A percentile compares a stretch with the other conserved stretches of the same genome.
These are phyloP conservation scores for Escovopsis sp. DNA, from an alignment of 2,329 filamentous ascomycete species.

Conservation along the genomic window DNA sequence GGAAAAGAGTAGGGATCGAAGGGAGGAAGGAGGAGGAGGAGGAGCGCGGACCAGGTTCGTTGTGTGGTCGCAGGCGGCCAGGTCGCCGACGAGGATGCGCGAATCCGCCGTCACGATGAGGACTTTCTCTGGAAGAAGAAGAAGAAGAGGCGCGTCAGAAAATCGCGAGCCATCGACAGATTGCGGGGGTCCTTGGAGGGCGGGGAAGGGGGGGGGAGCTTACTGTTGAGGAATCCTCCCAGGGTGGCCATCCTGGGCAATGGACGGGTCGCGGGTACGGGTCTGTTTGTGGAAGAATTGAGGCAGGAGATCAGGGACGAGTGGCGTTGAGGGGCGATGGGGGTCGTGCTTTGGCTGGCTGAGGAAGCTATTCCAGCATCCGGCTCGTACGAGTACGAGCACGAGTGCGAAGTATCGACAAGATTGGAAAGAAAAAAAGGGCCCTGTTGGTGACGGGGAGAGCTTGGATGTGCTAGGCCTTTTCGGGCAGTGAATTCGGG, in stretches of 20 bases:
- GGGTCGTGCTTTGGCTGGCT: neutral
- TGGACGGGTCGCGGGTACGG: conserved; percentile 2
- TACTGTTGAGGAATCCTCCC: conserved; percentile 31
- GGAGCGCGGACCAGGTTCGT: conserved; percentile 58
- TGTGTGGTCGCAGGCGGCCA: conserved; percentile 76
- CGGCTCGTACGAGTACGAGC: no score
- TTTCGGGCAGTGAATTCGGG: conserved; percentile 1
- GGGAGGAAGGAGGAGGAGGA: neutral
- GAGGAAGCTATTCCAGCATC: no score
- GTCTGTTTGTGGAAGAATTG: neutral
- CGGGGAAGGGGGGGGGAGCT: conserved; percentile 6
- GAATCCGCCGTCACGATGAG: conserved; percentile 86
- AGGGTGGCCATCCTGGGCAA: conserved; percentile 24
- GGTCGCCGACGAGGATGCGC: conserved; percentile 66
- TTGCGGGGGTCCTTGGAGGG: conserved; percentile 1
- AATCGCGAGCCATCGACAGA: neutral
- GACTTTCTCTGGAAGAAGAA: conserved; percentile 58
- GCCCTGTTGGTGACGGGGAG: neutral
- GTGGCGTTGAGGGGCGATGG: no score
- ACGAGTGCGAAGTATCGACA: no score
- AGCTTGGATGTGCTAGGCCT: conserved; percentile 4
- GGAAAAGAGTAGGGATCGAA: neutral
- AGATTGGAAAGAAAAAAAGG: neutral
- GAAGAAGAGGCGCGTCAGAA: neutral
- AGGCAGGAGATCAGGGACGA: no score